Evolutionary conservation across 163 green algal species (phyloP), one percentile per base, ranked within the genome.

Genomic region (Scenedesmus sp.): DNA sequence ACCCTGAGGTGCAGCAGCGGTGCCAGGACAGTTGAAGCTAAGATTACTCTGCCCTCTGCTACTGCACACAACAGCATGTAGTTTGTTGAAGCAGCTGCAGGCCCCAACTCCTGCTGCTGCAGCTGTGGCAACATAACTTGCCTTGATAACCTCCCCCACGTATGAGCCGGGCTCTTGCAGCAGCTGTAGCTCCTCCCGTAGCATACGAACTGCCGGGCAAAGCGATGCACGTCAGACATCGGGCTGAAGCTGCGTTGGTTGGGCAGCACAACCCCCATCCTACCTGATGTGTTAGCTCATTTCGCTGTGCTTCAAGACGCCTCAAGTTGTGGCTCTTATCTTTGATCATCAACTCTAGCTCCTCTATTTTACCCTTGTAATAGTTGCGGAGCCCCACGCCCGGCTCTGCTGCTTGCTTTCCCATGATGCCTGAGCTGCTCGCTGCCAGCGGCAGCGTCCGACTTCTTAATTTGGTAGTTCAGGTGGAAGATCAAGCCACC

Each of bases 121-220:
- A 44, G 82, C 40, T 68, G 59, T 81, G n/a, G 18, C 56, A 43
- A 40, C 40, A 51, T 33, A 65, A 81, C 93, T 4, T 88, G 97
- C 96, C 96, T 99, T 99, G 90, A 99, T 97, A 65, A 99, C 98
- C 89, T 99, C 98, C 3, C 98, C 98, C 20, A 99, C 98, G 93
- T 99, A 99, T 0, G 97, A 99, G 33, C 98, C 98, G 12, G 98
- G 98, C 94, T 99, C 98, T 93, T 99, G 98, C 35, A 99, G 94
- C 88, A 99, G 95, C 94, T 99, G 97, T 76, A 99, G 94, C 96
- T 99, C 98, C 94, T 99, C 98, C 16, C 97, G 94, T 22, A 99
- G 94, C 93, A 99, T 90, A 0, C 98, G 95, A 18, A 99, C 98
- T 99, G 97, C 95, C 92, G 15, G 22, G 37, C 22, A 53, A 2